Evolutionary conservation across 768 basidiomycete species (phyloP), one percentile per base, ranked within the genome.

Genomic region (Collybiopsis confluens): DNA sequence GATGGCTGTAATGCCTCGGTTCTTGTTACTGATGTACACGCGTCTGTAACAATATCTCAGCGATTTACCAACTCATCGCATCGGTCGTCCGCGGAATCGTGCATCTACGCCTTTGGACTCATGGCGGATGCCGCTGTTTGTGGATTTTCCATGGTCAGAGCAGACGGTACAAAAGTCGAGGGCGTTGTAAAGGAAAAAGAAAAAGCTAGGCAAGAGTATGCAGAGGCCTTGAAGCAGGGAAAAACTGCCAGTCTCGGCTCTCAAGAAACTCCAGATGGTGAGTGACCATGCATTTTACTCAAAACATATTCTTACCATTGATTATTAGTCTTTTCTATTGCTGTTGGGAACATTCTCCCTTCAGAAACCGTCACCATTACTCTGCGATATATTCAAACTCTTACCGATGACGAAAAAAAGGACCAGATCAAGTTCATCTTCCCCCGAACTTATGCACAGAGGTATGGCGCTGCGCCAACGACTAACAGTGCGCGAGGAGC

Each of bases 111-210:
- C 3, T 45, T 45, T 18, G 27, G 44, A 9, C 44, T 27, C 7
- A 24, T 27, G 26, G 11, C 24, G 24, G 44, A 27, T 10, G 43
- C 44, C 15, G 44, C 44, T 15, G 44, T 45, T 4, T 47, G 46
- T n/a, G 46, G 2, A 21, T 47, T 33, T 10, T 26, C 27, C 27
- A 47, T 47, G 46, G 30, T 47, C 18, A 47, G 18, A n/a, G n/a
- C n/a, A 3, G 46, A 47, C 30, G 46, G 46, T 8, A 47, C 46
- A 9, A 33, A 30, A n/a, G 46, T 47, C 8, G 46, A 47, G 11
- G 46, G 46, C 15, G n/a, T 36, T 33, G 46, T 47, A 20, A 47
- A 36, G 30, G 46, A 47, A 21, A 47, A 35, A 15, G 28, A 47
- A 35, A 21, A 33, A n/a, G 33, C 46, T n/a, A 45, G 16, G 1